Percentiles rank a stretch among this genome's conserved stretches.
phyloP scores from a whole-genome alignment of 495 filamentous ascomycete genomes.

The Staphylotrichum tortipilum region DNA sequence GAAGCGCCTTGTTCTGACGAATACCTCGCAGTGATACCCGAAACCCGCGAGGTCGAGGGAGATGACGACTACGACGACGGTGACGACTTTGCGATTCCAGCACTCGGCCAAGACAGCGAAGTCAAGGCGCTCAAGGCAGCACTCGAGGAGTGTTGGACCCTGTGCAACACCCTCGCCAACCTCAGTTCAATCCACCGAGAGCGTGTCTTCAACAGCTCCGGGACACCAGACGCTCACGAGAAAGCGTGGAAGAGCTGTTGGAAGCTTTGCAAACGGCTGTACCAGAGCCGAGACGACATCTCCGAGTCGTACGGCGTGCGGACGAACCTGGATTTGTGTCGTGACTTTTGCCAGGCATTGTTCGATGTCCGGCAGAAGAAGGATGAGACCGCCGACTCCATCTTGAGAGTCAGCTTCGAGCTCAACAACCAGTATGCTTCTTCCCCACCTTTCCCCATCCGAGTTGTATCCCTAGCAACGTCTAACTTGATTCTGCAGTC shows the following conservation, averaged over 20 bases:
- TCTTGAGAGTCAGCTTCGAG: constrained; percentile 84
- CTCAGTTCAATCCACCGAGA: constrained; percentile 79
- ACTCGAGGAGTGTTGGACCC: constrained; percentile 83
- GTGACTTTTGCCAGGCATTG: constrained; percentile 82
- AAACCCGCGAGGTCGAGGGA: constrained; percentile 34
- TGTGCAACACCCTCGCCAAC: constrained; percentile 82
- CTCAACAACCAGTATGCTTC: constrained; percentile 69
- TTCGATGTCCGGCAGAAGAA: constrained; percentile 73
- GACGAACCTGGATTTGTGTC: constrained; percentile 74
- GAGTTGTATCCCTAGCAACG: too few species aligned
- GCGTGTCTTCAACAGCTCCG: constrained; percentile 60
- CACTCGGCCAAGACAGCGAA: constrained; percentile 49
- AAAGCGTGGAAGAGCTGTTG: constrained; percentile 88
- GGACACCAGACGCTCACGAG: constrained; percentile 66
- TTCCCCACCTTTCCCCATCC: background rate
- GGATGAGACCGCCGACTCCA: constrained; percentile 71
- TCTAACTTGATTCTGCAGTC: constrained; percentile 29
- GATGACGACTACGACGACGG: constrained; percentile 34
- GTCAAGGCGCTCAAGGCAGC: constrained; percentile 65
- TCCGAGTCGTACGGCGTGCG: constrained; percentile 59
- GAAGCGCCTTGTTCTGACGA: background rate
- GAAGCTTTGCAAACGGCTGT: constrained; percentile 80
- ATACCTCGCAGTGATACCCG: constrained; percentile 38
- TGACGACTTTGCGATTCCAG: constrained; percentile 33
- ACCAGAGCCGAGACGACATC: constrained; percentile 67